A percentile compares a stretch with the other conserved stretches of the same genome.
Conservation (phyloP, 2,329 filamentous ascomycete species). For the Thielaviopsis musarum region DNA sequence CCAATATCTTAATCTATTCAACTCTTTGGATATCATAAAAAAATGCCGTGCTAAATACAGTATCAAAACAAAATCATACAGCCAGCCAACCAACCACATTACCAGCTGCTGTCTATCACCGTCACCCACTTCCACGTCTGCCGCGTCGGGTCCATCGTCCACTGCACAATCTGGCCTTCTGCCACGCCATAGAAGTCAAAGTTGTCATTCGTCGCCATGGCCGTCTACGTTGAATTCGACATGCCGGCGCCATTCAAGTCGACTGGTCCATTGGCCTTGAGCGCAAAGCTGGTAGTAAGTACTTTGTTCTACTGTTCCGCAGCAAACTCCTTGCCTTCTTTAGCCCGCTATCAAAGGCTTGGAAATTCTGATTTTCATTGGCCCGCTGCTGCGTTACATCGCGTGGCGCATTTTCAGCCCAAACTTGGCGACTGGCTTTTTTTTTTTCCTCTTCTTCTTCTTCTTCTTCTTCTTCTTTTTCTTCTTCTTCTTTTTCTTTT, state of each 20-base stretch:
- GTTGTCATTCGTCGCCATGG: background rate
- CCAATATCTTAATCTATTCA: background rate
- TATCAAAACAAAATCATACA: background rate
- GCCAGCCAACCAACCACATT: background rate
- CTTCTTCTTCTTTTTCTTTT: too few species aligned
- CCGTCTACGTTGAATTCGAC: background rate
- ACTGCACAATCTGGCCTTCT: background rate
- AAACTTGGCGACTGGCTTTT: too few species aligned
- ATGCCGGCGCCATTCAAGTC: background rate
- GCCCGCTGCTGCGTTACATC: too few species aligned
- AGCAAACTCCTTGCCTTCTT: too few species aligned
- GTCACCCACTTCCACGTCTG: constrained; percentile 1
- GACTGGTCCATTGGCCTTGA: background rate
- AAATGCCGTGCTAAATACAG: too few species aligned
- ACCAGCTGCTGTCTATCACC: background rate
- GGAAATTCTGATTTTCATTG: too few species aligned
- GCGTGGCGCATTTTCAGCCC: too few species aligned
- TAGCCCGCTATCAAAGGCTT: too few species aligned
- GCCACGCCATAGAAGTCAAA: background rate
- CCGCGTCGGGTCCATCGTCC: background rate
- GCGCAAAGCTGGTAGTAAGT: background rate
- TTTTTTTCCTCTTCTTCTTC: too few species aligned
- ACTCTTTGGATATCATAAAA: background rate
- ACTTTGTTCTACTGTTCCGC: too few species aligned
- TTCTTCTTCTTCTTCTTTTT: too few species aligned